Evolutionary conservation across 177 flowering plant species (phyloP).

Genomic region (Vitis hybrid): DNA sequence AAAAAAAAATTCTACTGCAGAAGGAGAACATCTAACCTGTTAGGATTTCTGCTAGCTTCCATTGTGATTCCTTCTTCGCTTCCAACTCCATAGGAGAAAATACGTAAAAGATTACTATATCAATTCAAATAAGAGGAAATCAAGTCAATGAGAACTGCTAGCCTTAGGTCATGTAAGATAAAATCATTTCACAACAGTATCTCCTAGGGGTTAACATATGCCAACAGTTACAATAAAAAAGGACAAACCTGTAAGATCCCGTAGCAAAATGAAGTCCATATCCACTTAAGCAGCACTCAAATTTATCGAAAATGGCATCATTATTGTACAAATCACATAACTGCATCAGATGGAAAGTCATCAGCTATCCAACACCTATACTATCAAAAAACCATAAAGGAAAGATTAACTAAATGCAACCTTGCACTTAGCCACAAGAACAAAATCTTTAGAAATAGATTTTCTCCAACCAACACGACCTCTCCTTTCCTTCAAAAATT

Average conservation of each 20-base stretch:
- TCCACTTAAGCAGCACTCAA: constrained; percentile 73
- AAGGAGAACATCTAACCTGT: constrained; percentile 36
- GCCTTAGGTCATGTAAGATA: constrained; percentile 3
- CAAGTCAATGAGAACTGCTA: constrained; percentile 15
- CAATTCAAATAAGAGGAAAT: constrained; percentile 13
- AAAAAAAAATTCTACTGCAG: too few relatives aligned
- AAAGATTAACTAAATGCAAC: too few relatives aligned
- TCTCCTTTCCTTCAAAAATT: too few relatives aligned
- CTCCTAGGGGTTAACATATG: background rate
- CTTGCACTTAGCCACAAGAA: too few relatives aligned
- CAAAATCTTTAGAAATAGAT: too few relatives aligned
- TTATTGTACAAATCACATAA: constrained; percentile 64
- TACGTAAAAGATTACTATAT: constrained; percentile 51
- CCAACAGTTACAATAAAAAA: constrained; percentile 7
- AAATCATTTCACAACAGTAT: background rate
- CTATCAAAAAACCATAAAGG: too few relatives aligned
- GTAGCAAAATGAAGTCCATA: constrained; percentile 75
- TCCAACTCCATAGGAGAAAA: constrained; percentile 53
- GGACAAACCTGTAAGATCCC: constrained; percentile 74
- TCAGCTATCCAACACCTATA: constrained; percentile 12
- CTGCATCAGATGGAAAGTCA: constrained; percentile 39
- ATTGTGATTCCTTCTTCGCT: constrained; percentile 51
- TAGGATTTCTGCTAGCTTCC: constrained; percentile 56
- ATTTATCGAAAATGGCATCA: constrained; percentile 83
- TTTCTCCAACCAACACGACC: too few relatives aligned